A percentile compares a stretch with the other conserved stretches of the same genome.
Conservation (phyloP, 192 early-diverging fungal species). For the Pilobolus umbonatus region DNA sequence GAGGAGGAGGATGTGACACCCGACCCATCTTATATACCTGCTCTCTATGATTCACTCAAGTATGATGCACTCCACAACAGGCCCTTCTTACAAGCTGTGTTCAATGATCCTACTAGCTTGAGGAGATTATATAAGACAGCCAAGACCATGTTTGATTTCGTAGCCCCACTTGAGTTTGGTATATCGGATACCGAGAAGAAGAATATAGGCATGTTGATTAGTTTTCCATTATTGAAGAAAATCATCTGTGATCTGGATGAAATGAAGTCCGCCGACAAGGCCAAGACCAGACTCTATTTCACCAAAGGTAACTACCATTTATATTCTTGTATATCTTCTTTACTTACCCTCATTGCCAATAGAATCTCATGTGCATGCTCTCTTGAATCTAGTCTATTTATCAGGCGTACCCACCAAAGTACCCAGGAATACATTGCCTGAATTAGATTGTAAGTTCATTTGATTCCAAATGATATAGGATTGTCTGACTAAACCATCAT, state of each 20-base stretch:
- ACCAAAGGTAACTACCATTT: slow-evolving; percentile 65
- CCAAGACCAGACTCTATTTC: slow-evolving; percentile 85
- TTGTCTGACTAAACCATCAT: background rate
- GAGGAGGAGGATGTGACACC: slow-evolving; percentile 6
- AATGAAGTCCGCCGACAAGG: slow-evolving; percentile 42
- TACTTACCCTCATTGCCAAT: background rate
- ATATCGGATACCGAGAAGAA: slow-evolving; percentile 79
- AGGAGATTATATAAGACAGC: slow-evolving; percentile 73
- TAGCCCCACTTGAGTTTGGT: slow-evolving; percentile 91
- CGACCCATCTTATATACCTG: slow-evolving; percentile 78
- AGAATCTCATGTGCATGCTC: slow-evolving; percentile 88
- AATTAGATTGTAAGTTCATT: slow-evolving; percentile 80
- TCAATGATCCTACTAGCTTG: slow-evolving; percentile 38
- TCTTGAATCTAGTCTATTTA: slow-evolving; percentile 88
- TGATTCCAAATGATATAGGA: no score
- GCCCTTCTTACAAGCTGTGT: slow-evolving; percentile 71
- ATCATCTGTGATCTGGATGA: slow-evolving; percentile 73
- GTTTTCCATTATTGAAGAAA: slow-evolving; percentile 68
- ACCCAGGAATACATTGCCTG: slow-evolving; percentile 60
- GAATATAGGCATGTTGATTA: slow-evolving; percentile 79
- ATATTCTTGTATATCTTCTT: background rate
- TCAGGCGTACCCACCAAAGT: slow-evolving; percentile 77
- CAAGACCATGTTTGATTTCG: slow-evolving; percentile 87
- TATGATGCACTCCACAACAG: slow-evolving; percentile 96
- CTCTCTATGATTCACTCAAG: slow-evolving; percentile 93